Conservation (phyloP, 257 asterid species). For the Solanum etuberosum region DNA sequence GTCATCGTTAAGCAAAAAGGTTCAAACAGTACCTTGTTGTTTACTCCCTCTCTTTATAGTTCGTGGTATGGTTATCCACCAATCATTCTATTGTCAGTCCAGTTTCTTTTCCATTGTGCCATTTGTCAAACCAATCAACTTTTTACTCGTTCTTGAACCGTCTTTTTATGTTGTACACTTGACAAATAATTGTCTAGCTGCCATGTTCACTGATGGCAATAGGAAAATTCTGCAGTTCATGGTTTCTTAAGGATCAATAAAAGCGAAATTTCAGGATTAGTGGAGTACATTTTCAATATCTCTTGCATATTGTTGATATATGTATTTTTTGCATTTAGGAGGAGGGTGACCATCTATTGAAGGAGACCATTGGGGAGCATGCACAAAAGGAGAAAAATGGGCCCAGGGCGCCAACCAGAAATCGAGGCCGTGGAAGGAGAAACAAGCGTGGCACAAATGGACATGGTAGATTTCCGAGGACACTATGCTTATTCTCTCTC, state of each 20-base stretch:
- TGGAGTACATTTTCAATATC: background rate
- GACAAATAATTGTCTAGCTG: background rate
- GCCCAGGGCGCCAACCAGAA: slow-evolving; percentile 27
- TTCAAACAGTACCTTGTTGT: background rate
- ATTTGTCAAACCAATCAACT: background rate
- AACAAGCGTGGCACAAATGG: slow-evolving; percentile 50
- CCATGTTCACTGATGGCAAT: background rate
- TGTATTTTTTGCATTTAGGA: slow-evolving; percentile 4
- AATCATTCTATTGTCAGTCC: background rate
- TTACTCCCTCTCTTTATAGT: background rate
- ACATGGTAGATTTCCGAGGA: slow-evolving; percentile 40
- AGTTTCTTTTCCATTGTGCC: background rate
- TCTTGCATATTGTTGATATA: background rate
- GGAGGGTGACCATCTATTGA: slow-evolving; percentile 43
- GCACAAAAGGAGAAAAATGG: slow-evolving; percentile 46
- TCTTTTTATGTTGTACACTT: background rate
- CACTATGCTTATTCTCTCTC: background rate
- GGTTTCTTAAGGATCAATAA: background rate
- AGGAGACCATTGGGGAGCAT: slow-evolving; percentile 40
- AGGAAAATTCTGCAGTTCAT: background rate
- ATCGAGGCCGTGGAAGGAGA: slow-evolving; percentile 73
- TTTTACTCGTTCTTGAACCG: background rate
- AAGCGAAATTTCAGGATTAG: background rate
- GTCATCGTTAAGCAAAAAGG: background rate
- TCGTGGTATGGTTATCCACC: background rate